These are phyloP conservation scores for Candida sithepensis DNA, from an alignment of 805 yeast species.

Conservation along the genomic window DNA sequence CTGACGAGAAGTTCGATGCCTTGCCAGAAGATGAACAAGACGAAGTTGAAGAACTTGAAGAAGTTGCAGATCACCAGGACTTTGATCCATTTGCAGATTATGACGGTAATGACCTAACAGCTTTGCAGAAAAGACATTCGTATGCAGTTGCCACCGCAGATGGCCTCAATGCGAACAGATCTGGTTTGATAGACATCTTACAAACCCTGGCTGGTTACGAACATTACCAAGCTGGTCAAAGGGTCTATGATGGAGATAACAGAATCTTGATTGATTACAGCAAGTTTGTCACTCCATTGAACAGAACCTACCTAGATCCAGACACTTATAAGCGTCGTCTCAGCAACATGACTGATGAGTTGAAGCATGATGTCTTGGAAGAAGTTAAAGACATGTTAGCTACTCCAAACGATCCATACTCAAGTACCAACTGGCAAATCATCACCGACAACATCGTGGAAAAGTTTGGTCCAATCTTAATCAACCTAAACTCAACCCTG, in stretches of 20 bases:
- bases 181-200: conserved; percentile 24
- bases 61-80: not conserved
- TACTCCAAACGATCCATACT: conserved; percentile 35
- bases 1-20: conserved; percentile 22
- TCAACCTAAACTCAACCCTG: conserved; percentile 38
- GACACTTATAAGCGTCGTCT: conserved; percentile 44
- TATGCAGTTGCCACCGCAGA: conserved; percentile 2
- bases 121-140: not conserved
- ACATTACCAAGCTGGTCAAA: conserved; percentile 41
- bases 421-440: conserved; percentile 54
- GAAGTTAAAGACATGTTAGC: conserved; percentile 32
- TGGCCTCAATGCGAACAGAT: conserved; percentile 14
- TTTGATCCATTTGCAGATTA: not conserved
- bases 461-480: conserved; percentile 51
- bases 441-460: conserved; percentile 43
- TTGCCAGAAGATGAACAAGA: too few species aligned
- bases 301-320: conserved; percentile 44
- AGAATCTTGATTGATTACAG: conserved; percentile 50
- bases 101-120: too few species aligned
- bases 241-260: conserved; percentile 45
- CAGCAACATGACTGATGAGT: conserved; percentile 31
- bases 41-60: conserved; percentile 2
- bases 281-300: conserved; percentile 49
- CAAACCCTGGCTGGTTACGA: conserved; percentile 39
- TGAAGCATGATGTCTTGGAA: conserved; percentile 33